Evolutionary conservation across 1,284 basidiomycete species (phyloP), one percentile per base, ranked within the genome.

Genomic region (Trichosporon faecale): DNA sequence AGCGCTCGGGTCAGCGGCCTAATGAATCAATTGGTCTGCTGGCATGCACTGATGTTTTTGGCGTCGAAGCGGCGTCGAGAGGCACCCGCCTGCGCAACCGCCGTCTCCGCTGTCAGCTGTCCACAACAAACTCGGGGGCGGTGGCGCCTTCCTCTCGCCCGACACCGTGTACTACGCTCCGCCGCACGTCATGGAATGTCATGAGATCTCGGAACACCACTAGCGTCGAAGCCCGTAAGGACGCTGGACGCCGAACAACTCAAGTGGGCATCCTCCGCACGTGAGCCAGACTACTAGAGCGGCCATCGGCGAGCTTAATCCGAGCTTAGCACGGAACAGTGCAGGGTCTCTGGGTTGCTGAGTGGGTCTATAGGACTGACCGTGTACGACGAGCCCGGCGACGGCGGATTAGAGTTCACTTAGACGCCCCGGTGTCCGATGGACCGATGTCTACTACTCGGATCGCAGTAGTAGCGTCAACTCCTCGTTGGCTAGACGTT

Each of bases 221-320:
- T 52, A 52, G 49, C n/a, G 49, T 12, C 21, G 49, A 52, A n/a
- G 40, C 11, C 3, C n/a, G n/a, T n/a, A 33, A 37, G 35, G 35
- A 37, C n/a, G 49, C 49, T 52, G 49, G 21, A 52, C 49, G 49
- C 49, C 49, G 49, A 52, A 52, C 49, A 52, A 52, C 49, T 52
- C 49, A 9, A 52, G 49, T 52, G 9, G 49, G 49, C 35, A 37
- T 37, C 35, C 35, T 14, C 49, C 40, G 40, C 49, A 52, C n/a
- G 49, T 21, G 21, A 52, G 9, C 49, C 3, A 52, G 46, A n/a
- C n/a, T 49, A 52, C 49, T 21, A 52, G 21, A 11, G 23, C 49
- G 49, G 21, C 23, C 49, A 52, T 52, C 49, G 49, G 49, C 49
- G 49, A 52, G 49, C 49, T 52, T 52, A 52, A 23, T 37, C 35